Evolutionary conservation across 305 asterid species (phyloP).

Genomic region (Fraxinus latifolia): DNA sequence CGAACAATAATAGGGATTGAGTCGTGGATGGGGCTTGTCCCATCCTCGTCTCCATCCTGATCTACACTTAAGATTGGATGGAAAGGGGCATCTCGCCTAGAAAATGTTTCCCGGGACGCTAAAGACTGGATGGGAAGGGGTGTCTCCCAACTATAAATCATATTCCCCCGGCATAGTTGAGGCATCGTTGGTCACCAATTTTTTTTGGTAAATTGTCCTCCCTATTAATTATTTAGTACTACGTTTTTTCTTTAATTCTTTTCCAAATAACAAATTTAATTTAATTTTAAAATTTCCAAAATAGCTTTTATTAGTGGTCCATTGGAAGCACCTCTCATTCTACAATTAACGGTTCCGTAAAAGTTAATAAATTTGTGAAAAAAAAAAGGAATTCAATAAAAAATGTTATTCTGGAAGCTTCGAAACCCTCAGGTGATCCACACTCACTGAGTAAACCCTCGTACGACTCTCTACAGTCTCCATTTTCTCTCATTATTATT

Average conservation of each 20-base stretch:
- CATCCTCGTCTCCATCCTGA: not conserved
- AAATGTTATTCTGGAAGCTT: slow-evolving; percentile 17
- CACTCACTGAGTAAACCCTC: slow-evolving; percentile 42
- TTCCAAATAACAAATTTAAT: not conserved
- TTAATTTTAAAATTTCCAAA: too few species aligned
- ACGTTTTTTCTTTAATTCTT: not conserved
- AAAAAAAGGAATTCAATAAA: not conserved
- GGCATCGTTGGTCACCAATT: too few species aligned
- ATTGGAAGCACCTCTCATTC: too few species aligned
- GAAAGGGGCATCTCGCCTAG: too few species aligned
- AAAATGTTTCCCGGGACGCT: too few species aligned
- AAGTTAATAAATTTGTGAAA: not conserved
- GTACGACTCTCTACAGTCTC: slow-evolving; percentile 42
- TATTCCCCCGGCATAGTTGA: too few species aligned
- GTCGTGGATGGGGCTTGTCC: not conserved
- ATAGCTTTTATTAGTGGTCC: too few species aligned
- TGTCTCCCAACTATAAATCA: too few species aligned
- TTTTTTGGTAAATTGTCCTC: too few species aligned
- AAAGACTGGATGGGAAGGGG: too few species aligned
- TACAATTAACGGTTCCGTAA: too few species aligned
- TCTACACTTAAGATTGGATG: not conserved
- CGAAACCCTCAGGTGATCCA: slow-evolving; percentile 11
- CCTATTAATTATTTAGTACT: too few species aligned
- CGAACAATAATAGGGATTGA: not conserved
- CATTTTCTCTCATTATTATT: not conserved